Evolutionary conservation across 1,284 basidiomycete species (phyloP).

Genomic region (Athelia psychrophila): DNA sequence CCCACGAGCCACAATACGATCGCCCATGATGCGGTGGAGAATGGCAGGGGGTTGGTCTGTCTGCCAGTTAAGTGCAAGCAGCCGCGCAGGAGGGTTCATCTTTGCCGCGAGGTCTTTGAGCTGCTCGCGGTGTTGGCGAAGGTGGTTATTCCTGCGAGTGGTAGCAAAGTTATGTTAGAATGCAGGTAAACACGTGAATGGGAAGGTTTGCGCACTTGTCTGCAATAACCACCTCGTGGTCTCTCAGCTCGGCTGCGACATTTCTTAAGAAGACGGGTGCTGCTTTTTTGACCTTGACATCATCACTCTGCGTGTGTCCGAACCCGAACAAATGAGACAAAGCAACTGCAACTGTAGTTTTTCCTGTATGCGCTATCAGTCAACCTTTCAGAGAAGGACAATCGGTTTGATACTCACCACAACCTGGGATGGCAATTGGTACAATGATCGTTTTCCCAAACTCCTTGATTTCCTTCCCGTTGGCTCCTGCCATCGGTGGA

Average conservation of each 20-base stretch:
- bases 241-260: conserved; percentile 60
- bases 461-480: conserved; percentile 16
- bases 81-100: conserved; percentile 51
- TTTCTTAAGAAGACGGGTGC: conserved; percentile 79
- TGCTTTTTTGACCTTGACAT: conserved; percentile 79
- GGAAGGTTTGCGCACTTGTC: conserved; percentile 63
- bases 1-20: conserved; percentile 74
- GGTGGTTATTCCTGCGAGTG: conserved; percentile 79
- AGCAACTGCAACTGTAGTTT: conserved; percentile 85
- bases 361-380: conserved; percentile 48
- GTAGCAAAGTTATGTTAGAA: conserved; percentile 4
- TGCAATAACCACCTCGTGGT: conserved; percentile 79
- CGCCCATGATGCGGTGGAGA: conserved; percentile 73
- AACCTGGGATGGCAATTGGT: conserved; percentile 90
- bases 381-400: not conserved
- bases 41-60: conserved; percentile 49
- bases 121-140: conserved; percentile 69
- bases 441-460: conserved; percentile 84
- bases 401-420: conserved; percentile 53
- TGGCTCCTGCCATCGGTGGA: too few species aligned
- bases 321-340: conserved; percentile 79
- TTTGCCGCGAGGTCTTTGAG: conserved; percentile 55
- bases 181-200: not conserved
- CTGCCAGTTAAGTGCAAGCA: conserved; percentile 81
- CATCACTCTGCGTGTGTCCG: conserved; percentile 91